Evolutionary conservation across 495 filamentous ascomycete genomes (phyloP), one percentile per base, ranked within the genome.

Genomic region (Podospora appendiculata): DNA sequence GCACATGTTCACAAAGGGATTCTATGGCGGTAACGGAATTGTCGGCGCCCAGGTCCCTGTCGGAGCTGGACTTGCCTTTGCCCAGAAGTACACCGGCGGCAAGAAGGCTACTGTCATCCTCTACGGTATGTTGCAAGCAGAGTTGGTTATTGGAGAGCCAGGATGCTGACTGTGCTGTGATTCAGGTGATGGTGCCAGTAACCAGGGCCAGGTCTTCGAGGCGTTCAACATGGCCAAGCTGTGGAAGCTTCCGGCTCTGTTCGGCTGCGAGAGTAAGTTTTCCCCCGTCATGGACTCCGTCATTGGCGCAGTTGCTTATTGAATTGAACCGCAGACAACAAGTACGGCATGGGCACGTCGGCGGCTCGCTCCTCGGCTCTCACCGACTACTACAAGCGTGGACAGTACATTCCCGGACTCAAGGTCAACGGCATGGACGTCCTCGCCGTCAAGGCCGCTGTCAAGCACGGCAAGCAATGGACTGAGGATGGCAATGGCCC

Each of bases 151-250:
- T 36, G 13, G 16, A 52, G 35, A 12, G 32, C 2, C 17, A n/a
- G 25, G 43, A 35, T 33, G 14, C 54, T 62, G 43, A 58, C 16
- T 34, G 11, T 19, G 4, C 16, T 17, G 12, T 40, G 25, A 34
- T 47, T 25, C 36, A 63, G 61, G 64, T 79, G 93, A 98, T 62
- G 93, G 93, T 76, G 93, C 93, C 53, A 85, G 84, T 75, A 98
- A 98, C 78, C 93, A 98, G 79, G 93, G 93, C 59, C 93, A 98
- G 73, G 94, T 98, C 54, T 98, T 98, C 66, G 93, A 98, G 80
- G 90, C 93, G 51, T 98, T 95, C 82, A 98, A 98, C 84, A 98
- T 98, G 93, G 93, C 93, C 45, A 96, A 96, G 83, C 85, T 98
- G 53, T 98, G 93, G 93, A 92, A 93, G 51, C 73, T 98, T 17